Percentiles rank a stretch among this genome's conserved stretches.
These are phyloP conservation scores for Penicillium sclerotiorum DNA, from an alignment of 2,329 filamentous ascomycete genomes.

Conservation along the genomic window DNA sequence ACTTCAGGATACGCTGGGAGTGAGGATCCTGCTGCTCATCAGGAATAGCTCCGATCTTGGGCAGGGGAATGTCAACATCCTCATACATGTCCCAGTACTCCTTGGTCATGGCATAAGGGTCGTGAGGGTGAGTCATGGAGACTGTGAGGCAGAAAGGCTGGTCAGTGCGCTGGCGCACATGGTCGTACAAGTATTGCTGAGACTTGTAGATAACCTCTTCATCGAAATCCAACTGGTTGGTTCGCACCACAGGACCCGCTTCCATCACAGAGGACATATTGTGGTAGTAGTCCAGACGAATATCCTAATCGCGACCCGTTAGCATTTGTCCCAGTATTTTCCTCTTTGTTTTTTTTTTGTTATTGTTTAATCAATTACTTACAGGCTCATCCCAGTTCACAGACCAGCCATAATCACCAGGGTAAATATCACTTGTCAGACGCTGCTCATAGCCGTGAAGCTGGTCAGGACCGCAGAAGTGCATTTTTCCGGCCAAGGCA, in stretches of 20 bases:
- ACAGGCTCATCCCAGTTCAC: constrained; percentile 93
- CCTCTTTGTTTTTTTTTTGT: too few species aligned
- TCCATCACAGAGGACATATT: constrained; percentile 93
- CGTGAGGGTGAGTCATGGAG: constrained; percentile 91
- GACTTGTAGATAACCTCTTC: constrained; percentile 95
- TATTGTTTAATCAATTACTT: constrained; percentile 25
- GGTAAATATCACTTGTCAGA: constrained; percentile 93
- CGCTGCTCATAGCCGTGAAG: constrained; percentile 91
- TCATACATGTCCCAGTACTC: constrained; percentile 95
- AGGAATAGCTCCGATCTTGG: constrained; percentile 70
- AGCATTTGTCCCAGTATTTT: too few species aligned
- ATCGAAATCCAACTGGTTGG: constrained; percentile 94
- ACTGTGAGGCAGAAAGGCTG: constrained; percentile 88
- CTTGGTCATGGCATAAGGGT: constrained; percentile 90
- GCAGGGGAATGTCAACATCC: constrained; percentile 81
- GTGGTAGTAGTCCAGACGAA: constrained; percentile 90
- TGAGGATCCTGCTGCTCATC: constrained; percentile 84
- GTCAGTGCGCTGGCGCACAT: constrained; percentile 76
- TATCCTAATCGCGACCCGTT: constrained; percentile 40
- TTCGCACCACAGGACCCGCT: constrained; percentile 83
- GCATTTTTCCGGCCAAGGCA: constrained; percentile 92
- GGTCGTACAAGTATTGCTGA: constrained; percentile 86
- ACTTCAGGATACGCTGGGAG: constrained; percentile 81
- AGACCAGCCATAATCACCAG: constrained; percentile 89
- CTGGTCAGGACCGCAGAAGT: constrained; percentile 88